Base-by-base conservation (phyloP, 768 basidiomycete species). In the Collybiopsis luxurians region DNA sequence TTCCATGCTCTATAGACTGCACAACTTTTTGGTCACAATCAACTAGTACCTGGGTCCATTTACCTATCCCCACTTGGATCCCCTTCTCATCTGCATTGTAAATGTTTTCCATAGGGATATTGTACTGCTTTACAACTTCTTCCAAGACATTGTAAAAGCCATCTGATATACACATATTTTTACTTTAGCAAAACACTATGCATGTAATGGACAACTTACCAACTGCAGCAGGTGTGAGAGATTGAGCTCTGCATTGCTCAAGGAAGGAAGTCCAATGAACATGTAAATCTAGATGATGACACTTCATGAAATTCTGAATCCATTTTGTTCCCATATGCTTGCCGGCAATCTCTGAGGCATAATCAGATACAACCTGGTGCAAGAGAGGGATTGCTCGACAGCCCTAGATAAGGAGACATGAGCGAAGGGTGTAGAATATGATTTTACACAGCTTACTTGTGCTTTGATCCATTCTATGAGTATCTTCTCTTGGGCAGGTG, bases 401-500 rank as follows among this genome's bases (percentile, higher is more conserved):
- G 9, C 5, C 47, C 27, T 30, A 30, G 9, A 26, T n/a, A 34
- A 34, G 13, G 21, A 46, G 11, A 23, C 45, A n/a, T n/a, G n/a
- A n/a, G n/a, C n/a, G n/a, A n/a, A n/a, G n/a, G n/a, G n/a, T n/a
- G n/a, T n/a, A n/a, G n/a, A n/a, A n/a, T n/a, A n/a, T n/a, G n/a
- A n/a, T n/a, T n/a, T n/a, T n/a, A n/a, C n/a, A n/a, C n/a, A 49
- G 24, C 30, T 49, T 17, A 44, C 71, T 52, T 55, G 46, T 12
- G 53, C 60, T 45, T 66, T 67, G 7, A 54, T 61, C 69, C 67
- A 71, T 6, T 64, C 58, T 2, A 59, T 60, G 13, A 69, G 56
- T 38, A 67, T 49, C 17, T 59, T 47, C 43, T 70, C 69, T 53
- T 69, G 59, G 11, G 60, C 59, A 26, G 34, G n/a, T 12, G 54